Conservation (phyloP, 2,329 filamentous ascomycete genomes). For the Fusarium tuaranense region DNA sequence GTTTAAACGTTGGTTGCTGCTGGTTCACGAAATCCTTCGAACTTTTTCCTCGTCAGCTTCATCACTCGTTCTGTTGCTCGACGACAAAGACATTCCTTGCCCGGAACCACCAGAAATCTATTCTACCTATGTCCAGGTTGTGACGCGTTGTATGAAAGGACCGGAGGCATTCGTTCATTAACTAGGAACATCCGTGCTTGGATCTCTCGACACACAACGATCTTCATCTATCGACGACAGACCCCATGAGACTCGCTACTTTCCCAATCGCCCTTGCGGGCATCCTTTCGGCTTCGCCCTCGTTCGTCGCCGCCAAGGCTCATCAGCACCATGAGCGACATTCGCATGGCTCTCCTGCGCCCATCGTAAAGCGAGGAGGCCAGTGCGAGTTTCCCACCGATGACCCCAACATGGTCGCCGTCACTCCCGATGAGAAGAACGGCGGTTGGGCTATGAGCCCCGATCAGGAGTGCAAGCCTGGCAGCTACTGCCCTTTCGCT, state of each 20-base stretch:
- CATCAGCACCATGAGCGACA: slow-evolving; percentile 49
- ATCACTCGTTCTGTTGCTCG: slow-evolving; percentile 44
- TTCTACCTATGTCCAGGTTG: slow-evolving; percentile 30
- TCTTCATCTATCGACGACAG: slow-evolving; percentile 37
- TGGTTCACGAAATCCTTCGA: slow-evolving; percentile 33
- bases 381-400: slow-evolving; percentile 73
- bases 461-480: slow-evolving; percentile 75
- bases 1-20: slow-evolving; percentile 40
- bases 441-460: slow-evolving; percentile 85
- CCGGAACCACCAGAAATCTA: slow-evolving; percentile 9
- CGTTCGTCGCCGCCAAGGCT: slow-evolving; percentile 48
- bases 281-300: slow-evolving; percentile 58
- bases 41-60: slow-evolving; percentile 29
- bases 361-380: slow-evolving; percentile 64
- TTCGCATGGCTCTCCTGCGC: slow-evolving; percentile 44
- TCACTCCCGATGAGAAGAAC: slow-evolving; percentile 74
- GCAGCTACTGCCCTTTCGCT: slow-evolving; percentile 80
- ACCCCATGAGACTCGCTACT: slow-evolving; percentile 65
- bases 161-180: slow-evolving; percentile 31
- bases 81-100: slow-evolving; percentile 40
- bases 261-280: slow-evolving; percentile 63
- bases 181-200: slow-evolving; percentile 37
- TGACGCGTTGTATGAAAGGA: slow-evolving; percentile 33
- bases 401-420: slow-evolving; percentile 73
- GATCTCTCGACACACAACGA: slow-evolving; percentile 26